Percentiles rank a stretch among this genome's conserved stretches.
Evolutionary conservation across 805 yeast species (phyloP).

Genomic region (Torulaspora indica): DNA sequence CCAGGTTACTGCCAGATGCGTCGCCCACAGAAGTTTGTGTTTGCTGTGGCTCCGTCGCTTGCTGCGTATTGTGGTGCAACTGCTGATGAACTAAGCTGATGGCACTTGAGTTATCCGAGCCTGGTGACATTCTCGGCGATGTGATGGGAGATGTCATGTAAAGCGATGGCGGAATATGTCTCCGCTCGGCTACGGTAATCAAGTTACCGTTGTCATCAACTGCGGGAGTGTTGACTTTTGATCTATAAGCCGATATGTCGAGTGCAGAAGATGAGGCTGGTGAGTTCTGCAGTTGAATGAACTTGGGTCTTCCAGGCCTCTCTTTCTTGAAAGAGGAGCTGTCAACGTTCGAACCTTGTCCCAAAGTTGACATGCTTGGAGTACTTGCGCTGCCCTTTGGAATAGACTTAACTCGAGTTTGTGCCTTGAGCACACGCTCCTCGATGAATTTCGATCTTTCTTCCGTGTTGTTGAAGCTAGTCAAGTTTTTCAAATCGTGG

Average conservation of each 20-base stretch:
- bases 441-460: constrained; percentile 49
- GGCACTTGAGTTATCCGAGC: constrained; percentile 12
- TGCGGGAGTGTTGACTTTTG: constrained; percentile 35
- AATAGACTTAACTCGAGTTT: constrained; percentile 10
- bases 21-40: neutral
- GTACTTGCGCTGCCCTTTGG: constrained; percentile 7
- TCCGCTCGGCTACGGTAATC: constrained; percentile 32
- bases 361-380: constrained; percentile 3
- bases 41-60: constrained; percentile 13
- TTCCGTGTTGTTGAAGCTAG: constrained; percentile 43
- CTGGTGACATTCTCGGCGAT: constrained; percentile 10
- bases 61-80: constrained; percentile 6
- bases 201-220: constrained; percentile 38
- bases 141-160: constrained; percentile 10
- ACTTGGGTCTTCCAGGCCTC: constrained; percentile 26
- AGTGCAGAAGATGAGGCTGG: constrained; percentile 10
- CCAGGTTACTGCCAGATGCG: neutral
- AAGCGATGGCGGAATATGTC: constrained; percentile 9
- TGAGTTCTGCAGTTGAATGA: constrained; percentile 24
- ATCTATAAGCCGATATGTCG: constrained; percentile 15
- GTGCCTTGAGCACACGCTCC: constrained; percentile 31
- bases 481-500: constrained; percentile 49
- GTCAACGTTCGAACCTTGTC: constrained; percentile 5
- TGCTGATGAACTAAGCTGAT: constrained; percentile 9
- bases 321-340: constrained; percentile 9